Conservation (phyloP, 108 stramenopile species). For the Cyclotella distinguenda region DNA sequence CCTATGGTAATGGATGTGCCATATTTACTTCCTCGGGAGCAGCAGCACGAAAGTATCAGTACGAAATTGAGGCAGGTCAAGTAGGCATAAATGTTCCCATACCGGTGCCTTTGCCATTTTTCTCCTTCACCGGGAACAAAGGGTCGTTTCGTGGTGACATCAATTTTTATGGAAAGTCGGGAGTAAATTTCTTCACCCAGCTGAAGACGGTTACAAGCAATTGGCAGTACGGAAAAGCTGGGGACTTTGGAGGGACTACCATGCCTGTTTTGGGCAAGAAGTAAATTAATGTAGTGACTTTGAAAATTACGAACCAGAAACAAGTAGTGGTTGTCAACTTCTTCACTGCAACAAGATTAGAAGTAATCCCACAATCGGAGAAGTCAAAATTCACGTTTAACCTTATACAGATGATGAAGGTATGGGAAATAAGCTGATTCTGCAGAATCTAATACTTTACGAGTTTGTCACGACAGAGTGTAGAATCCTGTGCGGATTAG, state of each 20-base stretch:
- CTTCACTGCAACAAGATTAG: too few relatives aligned
- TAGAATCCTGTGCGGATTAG: too few relatives aligned
- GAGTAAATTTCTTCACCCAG: slow-evolving; percentile 94
- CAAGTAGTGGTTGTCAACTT: too few relatives aligned
- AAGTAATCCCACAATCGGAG: too few relatives aligned
- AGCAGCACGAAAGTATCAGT: slow-evolving; percentile 89
- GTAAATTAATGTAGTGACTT: too few relatives aligned
- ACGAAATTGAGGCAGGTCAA: slow-evolving; percentile 91
- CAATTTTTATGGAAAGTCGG: slow-evolving; percentile 90
- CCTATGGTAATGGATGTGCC: slow-evolving; percentile 90
- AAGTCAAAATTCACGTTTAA: too few relatives aligned
- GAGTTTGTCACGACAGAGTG: too few relatives aligned
- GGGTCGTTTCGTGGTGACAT: slow-evolving; percentile 88
- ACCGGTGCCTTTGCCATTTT: slow-evolving; percentile 95
- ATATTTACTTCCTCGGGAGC: slow-evolving; percentile 90
- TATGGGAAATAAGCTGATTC: too few relatives aligned
- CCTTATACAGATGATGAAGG: too few relatives aligned
- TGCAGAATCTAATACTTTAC: too few relatives aligned
- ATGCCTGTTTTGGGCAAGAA: slow-evolving; percentile 85
- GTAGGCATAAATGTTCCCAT: slow-evolving; percentile 90
- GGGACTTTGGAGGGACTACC: slow-evolving; percentile 60
- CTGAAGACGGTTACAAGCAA: slow-evolving; percentile 91
- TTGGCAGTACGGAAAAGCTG: slow-evolving; percentile 69
- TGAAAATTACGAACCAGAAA: too few relatives aligned
- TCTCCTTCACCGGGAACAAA: slow-evolving; percentile 92